These are phyloP conservation scores for Nakazawaea populi DNA, from an alignment of 805 yeast species.

Conservation along the genomic window DNA sequence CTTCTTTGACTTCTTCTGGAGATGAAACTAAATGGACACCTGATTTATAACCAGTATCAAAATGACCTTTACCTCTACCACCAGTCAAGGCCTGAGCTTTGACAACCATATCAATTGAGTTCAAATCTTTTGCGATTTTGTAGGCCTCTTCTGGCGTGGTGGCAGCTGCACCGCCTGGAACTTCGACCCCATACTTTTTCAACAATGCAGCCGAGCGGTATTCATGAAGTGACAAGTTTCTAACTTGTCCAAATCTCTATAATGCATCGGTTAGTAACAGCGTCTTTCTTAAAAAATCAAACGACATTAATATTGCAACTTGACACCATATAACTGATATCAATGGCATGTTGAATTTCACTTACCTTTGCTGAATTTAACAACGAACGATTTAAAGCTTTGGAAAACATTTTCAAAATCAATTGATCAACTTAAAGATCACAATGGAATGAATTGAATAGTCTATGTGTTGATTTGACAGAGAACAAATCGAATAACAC, in stretches of 20 bases:
- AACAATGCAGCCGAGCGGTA: conserved; percentile 89
- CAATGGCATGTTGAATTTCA: not conserved
- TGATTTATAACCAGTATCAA: conserved; percentile 91
- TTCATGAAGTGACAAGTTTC: conserved; percentile 90
- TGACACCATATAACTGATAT: no score
- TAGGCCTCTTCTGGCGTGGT: conserved; percentile 85
- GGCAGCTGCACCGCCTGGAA: conserved; percentile 90
- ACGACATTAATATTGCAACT: no score
- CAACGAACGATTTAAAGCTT: conserved; percentile 10
- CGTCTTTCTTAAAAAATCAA: no score
- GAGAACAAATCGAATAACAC: not conserved
- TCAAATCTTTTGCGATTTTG: conserved; percentile 70
- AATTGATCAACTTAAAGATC: not conserved
- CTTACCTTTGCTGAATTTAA: conserved; percentile 9
- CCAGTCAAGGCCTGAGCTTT: conserved; percentile 99
- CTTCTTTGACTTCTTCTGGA: conserved; percentile 79
- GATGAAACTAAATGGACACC: conserved; percentile 89
- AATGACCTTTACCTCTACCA: conserved; percentile 99
- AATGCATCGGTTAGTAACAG: not conserved
- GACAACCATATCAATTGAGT: conserved; percentile 79
- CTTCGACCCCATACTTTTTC: conserved; percentile 77
- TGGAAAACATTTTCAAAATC: conserved; percentile 10
- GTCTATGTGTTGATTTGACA: not conserved
- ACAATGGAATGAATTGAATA: not conserved
- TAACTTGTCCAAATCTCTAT: conserved; percentile 24